Base-by-base conservation (phyloP, 768 basidiomycete species). In the Lactarius indigo region DNA sequence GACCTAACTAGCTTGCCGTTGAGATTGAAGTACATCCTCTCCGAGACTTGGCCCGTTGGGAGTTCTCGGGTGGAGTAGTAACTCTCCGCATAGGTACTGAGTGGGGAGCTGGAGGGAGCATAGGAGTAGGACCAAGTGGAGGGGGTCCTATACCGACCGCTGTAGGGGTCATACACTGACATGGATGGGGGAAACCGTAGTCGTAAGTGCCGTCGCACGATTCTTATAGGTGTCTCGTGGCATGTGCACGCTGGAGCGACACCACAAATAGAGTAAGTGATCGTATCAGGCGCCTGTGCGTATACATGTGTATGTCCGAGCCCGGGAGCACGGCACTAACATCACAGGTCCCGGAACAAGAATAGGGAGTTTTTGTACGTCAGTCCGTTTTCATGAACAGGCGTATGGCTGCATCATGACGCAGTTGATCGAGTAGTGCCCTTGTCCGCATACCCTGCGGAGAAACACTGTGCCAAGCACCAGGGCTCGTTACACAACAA, bases 101-200 rank as follows among this genome's bases (percentile, higher is more conserved):
- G 39, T 33, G 61, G 52, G 5, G 50, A 8, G 28, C 26, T 37
- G 62, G 50, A 55, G 13, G 61, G 15, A 2, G 57, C 17, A 30
- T 66, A 66, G 30, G 65, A 52, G 47, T 66, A 39, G 55, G 65
- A 66, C 20, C 31, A 50, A 12, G 44, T 13, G 23, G 61, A 63
- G 31, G 65, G 65, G 37, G 57, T 31, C 47, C 66, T 37, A 58
- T 44, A 55, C 17, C 61, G 65, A 30, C 37, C 61, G 39, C 10
- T n/a, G 58, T 63, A 64, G 31, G 66, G 62, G 62, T 64, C 62
- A 47, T 64, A 64, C 42, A 59, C 62, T n/a, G 66, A 67, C 66
- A 67, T 67, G n/a, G 58, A 26, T 15, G 56, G 41, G 52, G 10
- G 10, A 55, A 59, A 35, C 57, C 44, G 31, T 41, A 20, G 41